phyloP scores from a whole-genome alignment of 2,329 filamentous ascomycete genomes.

The Colletotrichum gloeosporioides region DNA sequence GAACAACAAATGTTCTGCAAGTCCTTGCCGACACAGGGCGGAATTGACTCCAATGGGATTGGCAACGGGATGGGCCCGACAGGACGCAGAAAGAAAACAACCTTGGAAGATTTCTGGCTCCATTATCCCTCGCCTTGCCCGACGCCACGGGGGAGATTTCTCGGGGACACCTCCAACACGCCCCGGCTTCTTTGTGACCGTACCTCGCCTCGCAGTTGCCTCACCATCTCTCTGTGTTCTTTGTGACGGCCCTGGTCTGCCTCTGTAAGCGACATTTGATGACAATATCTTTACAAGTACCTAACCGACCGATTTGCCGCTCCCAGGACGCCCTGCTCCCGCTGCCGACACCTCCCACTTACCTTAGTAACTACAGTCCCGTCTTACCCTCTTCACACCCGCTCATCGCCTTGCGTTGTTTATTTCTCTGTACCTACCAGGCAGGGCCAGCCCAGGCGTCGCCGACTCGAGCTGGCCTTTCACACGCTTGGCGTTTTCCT shows the following conservation, averaged over 20 bases:
- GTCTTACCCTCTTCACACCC: not conserved
- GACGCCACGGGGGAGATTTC: not conserved
- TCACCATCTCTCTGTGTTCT: not conserved
- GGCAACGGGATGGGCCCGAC: not conserved
- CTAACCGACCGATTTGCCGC: not conserved
- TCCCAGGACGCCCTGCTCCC: not conserved
- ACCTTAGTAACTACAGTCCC: not conserved
- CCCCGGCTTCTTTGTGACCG: not conserved
- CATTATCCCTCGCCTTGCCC: not conserved
- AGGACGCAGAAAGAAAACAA: not conserved
- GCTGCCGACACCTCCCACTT: not conserved
- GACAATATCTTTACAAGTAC: not conserved
- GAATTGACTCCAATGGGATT: not conserved
- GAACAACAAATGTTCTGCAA: not conserved
- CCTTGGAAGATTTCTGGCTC: not conserved
- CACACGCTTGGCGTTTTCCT: not conserved
- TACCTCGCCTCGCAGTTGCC: not conserved
- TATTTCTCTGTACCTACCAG: not conserved
- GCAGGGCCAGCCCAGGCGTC: not conserved
- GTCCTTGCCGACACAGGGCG: not conserved
- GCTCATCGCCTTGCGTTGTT: not conserved
- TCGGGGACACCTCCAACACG: not conserved
- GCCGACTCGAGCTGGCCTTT: not conserved
- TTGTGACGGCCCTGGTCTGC: not conserved
- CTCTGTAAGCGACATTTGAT: conserved; percentile 1